Evolutionary conservation across 2,329 filamentous ascomycete species (phyloP), one percentile per base, ranked within the genome.

Genomic region (Scortechinia acanthostroma): DNA sequence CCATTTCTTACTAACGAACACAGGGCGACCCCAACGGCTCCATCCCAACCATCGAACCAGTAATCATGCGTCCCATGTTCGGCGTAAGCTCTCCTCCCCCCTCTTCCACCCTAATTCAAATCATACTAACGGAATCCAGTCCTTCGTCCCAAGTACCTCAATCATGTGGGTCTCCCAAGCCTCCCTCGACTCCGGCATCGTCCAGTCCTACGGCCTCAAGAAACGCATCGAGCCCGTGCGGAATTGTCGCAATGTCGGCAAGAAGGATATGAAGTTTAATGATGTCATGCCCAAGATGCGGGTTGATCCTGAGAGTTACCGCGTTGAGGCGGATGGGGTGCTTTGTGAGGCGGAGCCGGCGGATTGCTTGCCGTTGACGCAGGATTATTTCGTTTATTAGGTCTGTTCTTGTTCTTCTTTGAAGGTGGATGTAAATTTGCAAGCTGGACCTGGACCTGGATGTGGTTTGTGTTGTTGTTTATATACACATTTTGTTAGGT

Each of bases 191-290:
- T 76, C 70, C 4, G 88, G 88, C 42, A 70, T 71, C 3, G 76
- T 91, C 35, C 71, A 73, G n/a, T 69, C 69, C 2, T 96, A 96
- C 62, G 79, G 77, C 2, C 69, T 97, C 49, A 76, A 75, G 55
- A 95, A 91, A 64, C 79, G 88, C 42, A 69, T 96, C 51, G 88
- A 93, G 66, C 70, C 88, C 3, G 89, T 96, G 43, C 82, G 74
- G 58, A 77, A 77, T 46, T 95, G 90, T 62, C 74, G 91, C 48
- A 76, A 63, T 22, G 75, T 95, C 40, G 73, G 83, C 37, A 96
- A 96, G 74, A 73, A 66, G 54, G 87, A 96, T 63, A 95, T 96
- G 90, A 90, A 88, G 58, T 91, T 80, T 63, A 96, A 96, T 62
- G 81, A 89, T 57, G 65, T 66, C 45, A 89, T 80, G 78, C 91